Conservation (phyloP, 2,329 filamentous ascomycete species). For the Basipetospora chlamydospora region DNA sequence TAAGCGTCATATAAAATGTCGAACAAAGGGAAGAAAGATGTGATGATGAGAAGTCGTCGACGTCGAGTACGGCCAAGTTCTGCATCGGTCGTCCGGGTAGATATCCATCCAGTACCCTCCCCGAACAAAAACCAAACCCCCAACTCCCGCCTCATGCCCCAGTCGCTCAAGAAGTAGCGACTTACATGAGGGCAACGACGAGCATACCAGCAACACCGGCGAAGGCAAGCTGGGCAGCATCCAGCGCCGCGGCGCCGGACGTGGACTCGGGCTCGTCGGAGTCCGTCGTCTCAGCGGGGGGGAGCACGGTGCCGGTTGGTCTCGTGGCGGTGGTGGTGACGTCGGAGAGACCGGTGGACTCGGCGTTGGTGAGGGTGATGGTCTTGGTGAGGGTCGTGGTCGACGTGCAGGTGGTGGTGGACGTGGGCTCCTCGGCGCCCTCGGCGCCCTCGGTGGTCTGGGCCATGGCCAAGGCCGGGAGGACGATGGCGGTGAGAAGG, state of each 20-base stretch:
- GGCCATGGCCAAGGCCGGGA: conserved; percentile 40
- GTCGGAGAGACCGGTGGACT: conserved; percentile 18
- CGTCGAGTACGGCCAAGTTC: too few relatives aligned
- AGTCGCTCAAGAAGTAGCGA: background rate
- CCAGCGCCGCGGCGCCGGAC: conserved; percentile 24
- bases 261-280: conserved; percentile 18
- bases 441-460: conserved; percentile 17
- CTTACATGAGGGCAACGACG: conserved; percentile 37
- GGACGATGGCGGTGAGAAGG: conserved; percentile 29
- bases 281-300: conserved; percentile 19
- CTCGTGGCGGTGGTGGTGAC: conserved; percentile 19
- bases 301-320: conserved; percentile 12
- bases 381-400: conserved; percentile 38
- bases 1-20: background rate
- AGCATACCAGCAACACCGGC: conserved; percentile 36
- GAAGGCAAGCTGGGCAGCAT: conserved; percentile 28
- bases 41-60: background rate
- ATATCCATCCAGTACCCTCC: too few relatives aligned
- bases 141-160: background rate
- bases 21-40: conserved; percentile 6
- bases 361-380: conserved; percentile 32
- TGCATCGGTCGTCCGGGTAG: too few relatives aligned
- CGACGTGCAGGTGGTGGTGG: conserved; percentile 30
- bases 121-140: background rate
- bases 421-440: conserved; percentile 18